These are phyloP conservation scores for Aspergillus pseudoviridinutans DNA, from an alignment of 2,329 filamentous ascomycete genomes.

Conservation along the genomic window DNA sequence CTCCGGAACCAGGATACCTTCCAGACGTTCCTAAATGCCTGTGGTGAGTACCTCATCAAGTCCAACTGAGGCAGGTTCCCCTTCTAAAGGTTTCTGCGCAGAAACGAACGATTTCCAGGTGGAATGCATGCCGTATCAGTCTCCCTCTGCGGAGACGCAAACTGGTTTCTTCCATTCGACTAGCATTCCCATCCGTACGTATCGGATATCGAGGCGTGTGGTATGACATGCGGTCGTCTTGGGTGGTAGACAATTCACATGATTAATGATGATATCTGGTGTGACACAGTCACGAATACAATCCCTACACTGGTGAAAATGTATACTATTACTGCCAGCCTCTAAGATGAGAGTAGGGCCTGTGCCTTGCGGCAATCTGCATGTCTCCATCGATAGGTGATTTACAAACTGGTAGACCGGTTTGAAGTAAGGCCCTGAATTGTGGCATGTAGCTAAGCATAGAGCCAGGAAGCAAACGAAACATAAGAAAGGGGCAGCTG, in stretches of 20 bases:
- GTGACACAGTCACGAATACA: neutral
- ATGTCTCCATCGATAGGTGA: neutral
- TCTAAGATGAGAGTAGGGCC: neutral
- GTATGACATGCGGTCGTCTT: neutral
- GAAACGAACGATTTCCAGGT: constrained; percentile 34
- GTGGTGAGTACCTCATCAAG: constrained; percentile 45
- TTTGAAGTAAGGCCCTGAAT: neutral
- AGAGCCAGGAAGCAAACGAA: neutral
- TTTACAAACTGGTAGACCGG: no score
- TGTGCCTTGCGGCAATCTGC: neutral
- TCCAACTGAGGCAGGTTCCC: neutral
- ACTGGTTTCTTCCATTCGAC: constrained; percentile 47
- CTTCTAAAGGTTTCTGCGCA: constrained; percentile 9
- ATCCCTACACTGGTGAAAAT: neutral
- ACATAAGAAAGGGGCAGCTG: neutral
- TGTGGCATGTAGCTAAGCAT: neutral
- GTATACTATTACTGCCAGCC: neutral
- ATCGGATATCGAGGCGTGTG: constrained; percentile 24
- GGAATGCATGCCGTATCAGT: constrained; percentile 39
- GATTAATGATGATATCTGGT: neutral
- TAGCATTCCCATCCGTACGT: constrained; percentile 35
- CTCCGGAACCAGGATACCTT: constrained; percentile 62
- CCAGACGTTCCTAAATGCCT: constrained; percentile 54
- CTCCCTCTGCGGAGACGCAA: constrained; percentile 41
- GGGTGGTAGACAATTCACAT: neutral